Evolutionary conservation across 75 land plant genomes (phyloP).

Genomic region (Cupressus sempervirens): DNA sequence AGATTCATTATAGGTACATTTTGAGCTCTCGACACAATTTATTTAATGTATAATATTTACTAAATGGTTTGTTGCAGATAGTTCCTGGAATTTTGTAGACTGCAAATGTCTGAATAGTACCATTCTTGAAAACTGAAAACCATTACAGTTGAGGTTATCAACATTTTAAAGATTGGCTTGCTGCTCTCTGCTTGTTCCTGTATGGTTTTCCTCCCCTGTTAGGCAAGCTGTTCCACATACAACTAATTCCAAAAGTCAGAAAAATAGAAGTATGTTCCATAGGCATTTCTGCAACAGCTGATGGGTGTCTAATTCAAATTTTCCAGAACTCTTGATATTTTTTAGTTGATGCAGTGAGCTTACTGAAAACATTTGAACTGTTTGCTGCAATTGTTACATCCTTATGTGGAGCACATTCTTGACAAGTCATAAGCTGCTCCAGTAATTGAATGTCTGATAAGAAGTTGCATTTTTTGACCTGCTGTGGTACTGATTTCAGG

Average conservation of each 20-base stretch:
- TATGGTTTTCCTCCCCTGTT: slow-evolving; percentile 78
- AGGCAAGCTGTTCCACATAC: slow-evolving; percentile 99
- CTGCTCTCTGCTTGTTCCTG: slow-evolving; percentile 64
- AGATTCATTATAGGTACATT: background rate
- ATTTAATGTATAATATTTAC: background rate
- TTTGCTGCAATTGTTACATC: slow-evolving; percentile 41
- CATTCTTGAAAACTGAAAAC: background rate
- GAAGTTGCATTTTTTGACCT: too few relatives aligned
- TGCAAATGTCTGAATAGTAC: background rate
- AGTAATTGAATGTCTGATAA: too few relatives aligned
- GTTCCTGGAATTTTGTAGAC: slow-evolving; percentile 5
- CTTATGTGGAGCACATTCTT: too few relatives aligned
- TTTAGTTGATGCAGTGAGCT: slow-evolving; percentile 55
- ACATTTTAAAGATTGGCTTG: slow-evolving; percentile 59
- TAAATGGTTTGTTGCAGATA: slow-evolving; percentile 8
- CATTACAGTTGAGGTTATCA: background rate
- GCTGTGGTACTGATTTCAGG: background rate
- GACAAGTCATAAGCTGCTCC: too few relatives aligned
- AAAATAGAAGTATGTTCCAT: slow-evolving; percentile 65
- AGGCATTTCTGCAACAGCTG: slow-evolving; percentile 92
- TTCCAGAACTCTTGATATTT: slow-evolving; percentile 71
- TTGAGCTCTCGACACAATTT: background rate
- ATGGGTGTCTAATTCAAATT: slow-evolving; percentile 85
- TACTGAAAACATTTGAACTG: slow-evolving; percentile 56
- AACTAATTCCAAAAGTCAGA: slow-evolving; percentile 78